phyloP scores from a whole-genome alignment of 352 stramenopile genomes.

The Blastocystis sp. region DNA sequence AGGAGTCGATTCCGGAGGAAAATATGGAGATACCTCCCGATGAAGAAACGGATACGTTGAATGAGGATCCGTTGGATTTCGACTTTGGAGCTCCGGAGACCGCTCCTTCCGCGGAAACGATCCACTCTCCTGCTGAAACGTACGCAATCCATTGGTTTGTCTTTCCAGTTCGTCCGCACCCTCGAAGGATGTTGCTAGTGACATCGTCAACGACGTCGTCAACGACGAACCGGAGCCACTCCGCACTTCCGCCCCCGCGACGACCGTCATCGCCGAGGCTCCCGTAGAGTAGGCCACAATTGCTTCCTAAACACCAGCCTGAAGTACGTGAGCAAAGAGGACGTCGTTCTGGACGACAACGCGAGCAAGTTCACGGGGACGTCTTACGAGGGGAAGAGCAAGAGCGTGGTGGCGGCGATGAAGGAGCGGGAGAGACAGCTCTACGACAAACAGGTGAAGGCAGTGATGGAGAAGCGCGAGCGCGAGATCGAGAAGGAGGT shows the following conservation, averaged over 20 bases:
- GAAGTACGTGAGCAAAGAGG: neutral
- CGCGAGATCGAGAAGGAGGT: neutral
- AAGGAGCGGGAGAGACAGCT: constrained; percentile 39
- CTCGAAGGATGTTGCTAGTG: no score
- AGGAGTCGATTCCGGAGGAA: constrained; percentile 40
- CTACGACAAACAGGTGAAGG: constrained; percentile 36
- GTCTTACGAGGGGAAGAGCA: constrained; percentile 46
- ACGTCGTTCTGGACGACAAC: constrained; percentile 8
- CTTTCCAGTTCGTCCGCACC: no score
- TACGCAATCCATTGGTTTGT: no score
- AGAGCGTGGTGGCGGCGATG: constrained; percentile 29
- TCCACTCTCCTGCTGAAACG: no score
- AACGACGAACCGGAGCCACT: neutral
- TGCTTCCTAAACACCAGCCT: neutral
- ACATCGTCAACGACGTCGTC: no score
- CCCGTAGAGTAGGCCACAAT: neutral
- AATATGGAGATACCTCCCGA: neutral
- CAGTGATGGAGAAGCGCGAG: constrained; percentile 50
- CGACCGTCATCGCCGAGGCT: neutral
- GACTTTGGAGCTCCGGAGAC: neutral
- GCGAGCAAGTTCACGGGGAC: constrained; percentile 42
- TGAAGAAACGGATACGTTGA: constrained; percentile 4
- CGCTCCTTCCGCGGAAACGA: neutral
- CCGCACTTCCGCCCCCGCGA: neutral
- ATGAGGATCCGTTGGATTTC: no score